Evolutionary conservation across 805 yeast genomes (phyloP).

Genomic region (Dipodascus albidus): DNA sequence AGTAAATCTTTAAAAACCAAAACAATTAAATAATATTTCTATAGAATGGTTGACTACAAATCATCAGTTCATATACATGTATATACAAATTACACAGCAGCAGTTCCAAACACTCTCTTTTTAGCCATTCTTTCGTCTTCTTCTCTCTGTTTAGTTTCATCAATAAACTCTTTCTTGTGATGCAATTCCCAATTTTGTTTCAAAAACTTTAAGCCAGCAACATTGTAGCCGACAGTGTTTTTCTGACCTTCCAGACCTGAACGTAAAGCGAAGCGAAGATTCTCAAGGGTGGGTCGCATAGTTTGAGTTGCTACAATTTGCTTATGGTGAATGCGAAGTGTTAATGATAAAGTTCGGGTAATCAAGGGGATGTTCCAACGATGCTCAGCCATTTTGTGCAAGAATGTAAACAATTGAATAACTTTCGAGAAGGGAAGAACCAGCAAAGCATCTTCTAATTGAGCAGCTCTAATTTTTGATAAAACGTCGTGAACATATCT

Average conservation of each 20-base stretch:
- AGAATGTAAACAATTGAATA: slow-evolving; percentile 54
- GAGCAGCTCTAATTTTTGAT: slow-evolving; percentile 63
- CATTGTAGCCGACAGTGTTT: slow-evolving; percentile 66
- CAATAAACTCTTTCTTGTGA: slow-evolving; percentile 66
- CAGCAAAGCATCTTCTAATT: slow-evolving; percentile 83
- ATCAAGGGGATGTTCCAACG: slow-evolving; percentile 46
- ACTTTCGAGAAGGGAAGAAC: slow-evolving; percentile 86
- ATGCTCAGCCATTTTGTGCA: slow-evolving; percentile 58
- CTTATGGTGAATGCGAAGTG: slow-evolving; percentile 60
- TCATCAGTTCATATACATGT: background rate
- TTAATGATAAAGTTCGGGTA: slow-evolving; percentile 65
- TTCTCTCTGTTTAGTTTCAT: slow-evolving; percentile 45
- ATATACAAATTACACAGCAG: slow-evolving; percentile 1
- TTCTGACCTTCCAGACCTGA: slow-evolving; percentile 38
- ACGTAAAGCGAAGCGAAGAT: slow-evolving; percentile 54
- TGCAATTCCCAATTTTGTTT: slow-evolving; percentile 67
- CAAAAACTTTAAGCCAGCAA: slow-evolving; percentile 68
- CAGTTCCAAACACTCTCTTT: slow-evolving; percentile 64
- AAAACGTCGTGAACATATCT: slow-evolving; percentile 68
- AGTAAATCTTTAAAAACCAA: too few relatives aligned
- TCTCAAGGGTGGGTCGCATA: slow-evolving; percentile 51
- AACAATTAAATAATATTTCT: too few relatives aligned
- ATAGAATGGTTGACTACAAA: background rate
- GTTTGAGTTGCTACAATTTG: slow-evolving; percentile 48
- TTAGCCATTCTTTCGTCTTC: slow-evolving; percentile 44